Base-by-base conservation (phyloP, 129 eudicot species). In the Ambrosia trifida region DNA sequence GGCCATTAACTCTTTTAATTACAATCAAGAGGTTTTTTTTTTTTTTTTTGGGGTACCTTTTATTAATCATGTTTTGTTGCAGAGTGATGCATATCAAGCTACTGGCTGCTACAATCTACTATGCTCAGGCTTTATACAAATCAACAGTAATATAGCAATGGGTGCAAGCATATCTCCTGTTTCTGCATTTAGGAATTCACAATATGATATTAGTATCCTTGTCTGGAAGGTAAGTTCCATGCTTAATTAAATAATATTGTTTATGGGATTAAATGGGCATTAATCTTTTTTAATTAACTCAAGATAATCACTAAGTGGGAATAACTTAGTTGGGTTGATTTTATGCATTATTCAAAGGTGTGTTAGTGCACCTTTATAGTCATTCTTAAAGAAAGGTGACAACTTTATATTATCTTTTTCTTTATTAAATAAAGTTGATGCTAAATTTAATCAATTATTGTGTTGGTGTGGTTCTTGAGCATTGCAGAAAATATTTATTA, bases 41-140 rank as follows among this genome's bases (percentile, higher is more conserved):
- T n/a, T n/a, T 24, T 24, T 24, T 24, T 24, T 24, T 24, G 0
- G 28, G 50, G 77, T 60, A 68, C 60, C n/a, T 70, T 36, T 28
- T 20, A 17, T 36, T 20, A 36, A 19, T 38, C 24, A 18, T 53
- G 10, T 11, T 12, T 57, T 47, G 36, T 14, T 81, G 56, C 84
- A 94, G 98, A 94, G 97, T 68, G 98, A 94, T 84, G 98, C 96
- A 60, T 94, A 94, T 83, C 96, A 94, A 72, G 96, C 98, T 70
- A 94, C 98, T 2, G 98, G 98, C n/a, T 94, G 98, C 86, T 94
- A 94, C 87, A 94, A 94, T 57, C 77, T 94, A 46, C 80, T 89
- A 2, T 94, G 98, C 83, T 89, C 97, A 41, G 98, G 98, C 14
- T 94, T 94, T 61, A 89, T 94, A 72, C 98, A 94, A 79, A 79